phyloP scores from a whole-genome alignment of 2,329 filamentous ascomycete genomes.

The Chalara sp. region DNA sequence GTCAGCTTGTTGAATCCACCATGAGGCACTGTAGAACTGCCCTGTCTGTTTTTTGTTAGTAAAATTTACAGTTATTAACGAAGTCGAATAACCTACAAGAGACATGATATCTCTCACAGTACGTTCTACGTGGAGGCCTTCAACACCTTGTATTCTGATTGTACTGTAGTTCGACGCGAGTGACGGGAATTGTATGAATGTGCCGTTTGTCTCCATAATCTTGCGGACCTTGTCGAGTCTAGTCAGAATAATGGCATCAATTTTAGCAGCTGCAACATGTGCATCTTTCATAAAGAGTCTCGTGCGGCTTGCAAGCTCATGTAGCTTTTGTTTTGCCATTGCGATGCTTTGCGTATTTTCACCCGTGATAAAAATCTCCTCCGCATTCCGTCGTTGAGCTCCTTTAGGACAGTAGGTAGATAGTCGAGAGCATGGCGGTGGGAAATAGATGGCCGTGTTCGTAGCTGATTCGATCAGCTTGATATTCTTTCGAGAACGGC shows the following conservation, averaged over 20 bases:
- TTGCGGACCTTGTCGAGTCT: slow-evolving; percentile 95
- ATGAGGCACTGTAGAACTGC: slow-evolving; percentile 95
- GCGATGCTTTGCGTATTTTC: slow-evolving; percentile 79
- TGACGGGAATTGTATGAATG: slow-evolving; percentile 86
- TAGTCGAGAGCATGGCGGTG: slow-evolving; percentile 84
- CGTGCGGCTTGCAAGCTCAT: slow-evolving; percentile 73
- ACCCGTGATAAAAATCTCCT: slow-evolving; percentile 93
- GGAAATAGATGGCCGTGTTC: slow-evolving; percentile 96
- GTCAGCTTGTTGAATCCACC: slow-evolving; percentile 83
- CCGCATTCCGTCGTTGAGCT: slow-evolving; percentile 73
- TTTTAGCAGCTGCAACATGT: slow-evolving; percentile 81
- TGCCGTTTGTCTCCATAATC: slow-evolving; percentile 94
- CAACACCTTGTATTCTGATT: slow-evolving; percentile 85
- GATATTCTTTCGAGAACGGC: slow-evolving; percentile 92
- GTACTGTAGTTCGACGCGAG: slow-evolving; percentile 78
- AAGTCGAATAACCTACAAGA: slow-evolving; percentile 50
- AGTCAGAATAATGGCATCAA: slow-evolving; percentile 86
- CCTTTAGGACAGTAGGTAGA: slow-evolving; percentile 84
- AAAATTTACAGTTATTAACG: not conserved
- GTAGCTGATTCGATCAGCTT: slow-evolving; percentile 95
- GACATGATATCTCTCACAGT: slow-evolving; percentile 95
- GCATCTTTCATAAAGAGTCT: slow-evolving; percentile 91
- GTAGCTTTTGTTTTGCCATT: slow-evolving; percentile 83
- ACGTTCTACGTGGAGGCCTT: slow-evolving; percentile 89
- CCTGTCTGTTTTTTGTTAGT: slow-evolving; percentile 56